Conservation (phyloP, 345 rosid species). For the Citropsis articulata region DNA sequence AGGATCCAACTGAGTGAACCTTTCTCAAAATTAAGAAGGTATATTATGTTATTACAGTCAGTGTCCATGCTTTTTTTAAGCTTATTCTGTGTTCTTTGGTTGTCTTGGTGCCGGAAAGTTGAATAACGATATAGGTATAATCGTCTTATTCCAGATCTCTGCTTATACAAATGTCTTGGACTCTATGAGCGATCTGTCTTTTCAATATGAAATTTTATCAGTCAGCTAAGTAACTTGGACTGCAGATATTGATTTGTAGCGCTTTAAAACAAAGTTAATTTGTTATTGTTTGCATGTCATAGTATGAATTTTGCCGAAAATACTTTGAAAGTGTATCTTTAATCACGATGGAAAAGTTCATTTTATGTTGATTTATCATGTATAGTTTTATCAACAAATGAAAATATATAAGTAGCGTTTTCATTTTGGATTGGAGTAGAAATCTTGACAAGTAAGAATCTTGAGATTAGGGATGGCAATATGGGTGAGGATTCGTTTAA, state of each 20-base stretch:
- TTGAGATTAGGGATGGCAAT: too few relatives aligned
- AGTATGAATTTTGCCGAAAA: neutral
- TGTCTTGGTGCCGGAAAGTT: neutral
- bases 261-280: neutral
- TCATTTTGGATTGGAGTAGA: accelerated
- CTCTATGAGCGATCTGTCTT: neutral
- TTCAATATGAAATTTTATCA: neutral
- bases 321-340: neutral
- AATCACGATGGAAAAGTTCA: neutral
- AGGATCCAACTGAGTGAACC: conserved; percentile 49
- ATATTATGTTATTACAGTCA: neutral
- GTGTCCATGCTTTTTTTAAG: neutral
- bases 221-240: neutral
- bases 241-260: neutral
- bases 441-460: too few relatives aligned
- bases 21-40: neutral
- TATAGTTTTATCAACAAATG: neutral
- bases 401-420: too few relatives aligned
- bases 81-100: neutral
- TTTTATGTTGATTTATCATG: neutral
- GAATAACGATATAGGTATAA: neutral
- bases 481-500: too few relatives aligned
- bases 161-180: neutral
- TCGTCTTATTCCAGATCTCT: neutral
- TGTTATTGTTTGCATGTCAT: too few relatives aligned